Percentiles rank a stretch among this genome's conserved stretches.
These are phyloP conservation scores for Fusarium camptoceras DNA, from an alignment of 2,329 filamentous ascomycete genomes.

Conservation along the genomic window DNA sequence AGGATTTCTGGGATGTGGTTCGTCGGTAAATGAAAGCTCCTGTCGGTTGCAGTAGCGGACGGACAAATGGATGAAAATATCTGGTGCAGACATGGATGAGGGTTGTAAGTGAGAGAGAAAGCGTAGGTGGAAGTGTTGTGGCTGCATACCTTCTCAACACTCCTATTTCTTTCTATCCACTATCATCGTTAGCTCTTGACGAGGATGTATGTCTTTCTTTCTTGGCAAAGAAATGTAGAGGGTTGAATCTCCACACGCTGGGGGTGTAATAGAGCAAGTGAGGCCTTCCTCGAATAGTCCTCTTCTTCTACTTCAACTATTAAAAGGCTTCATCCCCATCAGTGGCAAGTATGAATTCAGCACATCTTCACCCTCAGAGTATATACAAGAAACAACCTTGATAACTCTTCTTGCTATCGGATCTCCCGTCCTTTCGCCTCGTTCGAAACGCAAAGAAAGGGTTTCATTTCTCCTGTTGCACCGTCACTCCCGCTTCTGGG, in stretches of 20 bases:
- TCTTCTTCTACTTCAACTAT: conserved; percentile 20
- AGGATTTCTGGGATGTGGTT: conserved; percentile 20
- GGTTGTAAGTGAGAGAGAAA: background rate
- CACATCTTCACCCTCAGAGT: background rate
- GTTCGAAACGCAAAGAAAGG: conserved; percentile 37
- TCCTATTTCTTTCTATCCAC: conserved; percentile 10
- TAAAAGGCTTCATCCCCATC: conserved; percentile 26
- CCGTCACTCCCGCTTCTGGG: conserved; percentile 43
- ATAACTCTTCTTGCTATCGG: conserved; percentile 1
- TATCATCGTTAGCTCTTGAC: background rate
- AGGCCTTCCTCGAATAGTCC: conserved; percentile 10
- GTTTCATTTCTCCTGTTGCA: conserved; percentile 34
- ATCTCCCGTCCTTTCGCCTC: conserved; percentile 29
- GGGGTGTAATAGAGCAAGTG: conserved; percentile 17
- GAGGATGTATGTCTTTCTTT: background rate
- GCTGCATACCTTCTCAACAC: conserved; percentile 13
- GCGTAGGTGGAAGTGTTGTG: conserved; percentile 4
- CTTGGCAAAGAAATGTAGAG: conserved; percentile 29
- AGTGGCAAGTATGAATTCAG: background rate
- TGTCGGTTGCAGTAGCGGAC: conserved; percentile 32
- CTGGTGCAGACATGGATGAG: conserved; percentile 6
- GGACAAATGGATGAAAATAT: conserved; percentile 39
- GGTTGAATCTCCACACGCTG: conserved; percentile 21
- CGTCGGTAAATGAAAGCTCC: conserved; percentile 15
- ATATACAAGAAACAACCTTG: background rate